These are phyloP conservation scores for Tanacetum coccineum DNA, from an alignment of 129 eudicot genomes.

Conservation along the genomic window DNA sequence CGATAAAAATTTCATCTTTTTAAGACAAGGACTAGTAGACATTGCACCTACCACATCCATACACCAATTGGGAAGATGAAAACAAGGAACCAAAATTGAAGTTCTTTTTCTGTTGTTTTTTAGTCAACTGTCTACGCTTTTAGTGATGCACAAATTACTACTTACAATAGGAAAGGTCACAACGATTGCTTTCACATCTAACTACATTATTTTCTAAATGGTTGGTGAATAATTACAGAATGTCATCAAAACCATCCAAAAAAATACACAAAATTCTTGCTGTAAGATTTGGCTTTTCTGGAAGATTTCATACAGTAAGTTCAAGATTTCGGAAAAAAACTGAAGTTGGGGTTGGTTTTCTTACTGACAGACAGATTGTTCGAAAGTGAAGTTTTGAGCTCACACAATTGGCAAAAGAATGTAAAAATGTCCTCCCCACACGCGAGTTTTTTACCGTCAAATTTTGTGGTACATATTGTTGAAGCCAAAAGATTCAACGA, in stretches of 20 bases:
- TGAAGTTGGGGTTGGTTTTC: too few species aligned
- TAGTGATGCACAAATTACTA: constrained; percentile 17
- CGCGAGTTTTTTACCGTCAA: constrained; percentile 37
- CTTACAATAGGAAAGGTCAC: constrained; percentile 26
- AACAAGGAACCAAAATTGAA: too few species aligned
- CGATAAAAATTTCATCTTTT: too few species aligned
- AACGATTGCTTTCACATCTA: constrained; percentile 27
- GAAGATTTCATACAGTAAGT: too few species aligned
- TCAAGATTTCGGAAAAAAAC: too few species aligned
- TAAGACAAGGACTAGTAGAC: too few species aligned
- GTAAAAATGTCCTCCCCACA: constrained; percentile 39
- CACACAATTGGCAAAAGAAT: constrained; percentile 7
- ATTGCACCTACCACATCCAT: too few species aligned
- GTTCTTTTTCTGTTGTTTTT: constrained; percentile 29
- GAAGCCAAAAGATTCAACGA: constrained; percentile 24
- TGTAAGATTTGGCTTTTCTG: too few species aligned
- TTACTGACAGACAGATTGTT: neutral
- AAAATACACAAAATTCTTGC: constrained; percentile 12
- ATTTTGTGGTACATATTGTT: constrained; percentile 25
- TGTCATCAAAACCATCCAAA: constrained; percentile 17
- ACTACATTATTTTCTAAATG: constrained; percentile 13
- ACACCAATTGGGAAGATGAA: too few species aligned
- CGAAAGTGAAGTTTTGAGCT: neutral
- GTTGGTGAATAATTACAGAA: constrained; percentile 25
- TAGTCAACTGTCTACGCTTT: constrained; percentile 23